Evolutionary conservation across 805 yeast genomes (phyloP).

Genomic region (Yamadazyma olivae): DNA sequence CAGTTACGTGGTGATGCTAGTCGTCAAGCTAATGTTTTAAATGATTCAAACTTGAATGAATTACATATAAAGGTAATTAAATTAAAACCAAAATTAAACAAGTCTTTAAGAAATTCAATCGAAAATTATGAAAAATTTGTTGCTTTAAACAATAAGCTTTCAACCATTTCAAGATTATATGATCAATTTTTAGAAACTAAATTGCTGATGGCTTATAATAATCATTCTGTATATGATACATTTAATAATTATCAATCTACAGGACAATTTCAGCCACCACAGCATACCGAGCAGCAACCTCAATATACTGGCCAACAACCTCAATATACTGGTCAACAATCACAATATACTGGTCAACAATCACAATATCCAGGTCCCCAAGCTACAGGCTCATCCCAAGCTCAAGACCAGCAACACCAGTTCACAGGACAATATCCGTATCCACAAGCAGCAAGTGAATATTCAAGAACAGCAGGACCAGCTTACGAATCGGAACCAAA

Average conservation of each 20-base stretch:
- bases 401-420: no score
- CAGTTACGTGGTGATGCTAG: slow-evolving; percentile 45
- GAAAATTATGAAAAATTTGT: slow-evolving; percentile 63
- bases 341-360: background rate
- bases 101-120: slow-evolving; percentile 53
- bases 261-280: background rate
- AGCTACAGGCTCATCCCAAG: slow-evolving; percentile 1
- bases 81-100: slow-evolving; percentile 67
- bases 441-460: no score
- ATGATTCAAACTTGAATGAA: slow-evolving; percentile 52
- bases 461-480: no score
- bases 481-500: no score
- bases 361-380: slow-evolving; percentile 1
- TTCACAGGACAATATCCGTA: no score
- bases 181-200: slow-evolving; percentile 67
- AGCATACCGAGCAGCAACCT: background rate
- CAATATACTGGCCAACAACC: slow-evolving; percentile 2
- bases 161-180: slow-evolving; percentile 71
- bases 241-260: background rate
- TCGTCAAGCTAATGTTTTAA: slow-evolving; percentile 33
- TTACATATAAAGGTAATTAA: slow-evolving; percentile 57
- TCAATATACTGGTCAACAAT: slow-evolving; percentile 1
- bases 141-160: slow-evolving; percentile 74
- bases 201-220: slow-evolving; percentile 34
- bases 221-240: slow-evolving; percentile 14